phyloP scores from a whole-genome alignment of 2,329 filamentous ascomycete species.

The Pezicula neosporulosa region DNA sequence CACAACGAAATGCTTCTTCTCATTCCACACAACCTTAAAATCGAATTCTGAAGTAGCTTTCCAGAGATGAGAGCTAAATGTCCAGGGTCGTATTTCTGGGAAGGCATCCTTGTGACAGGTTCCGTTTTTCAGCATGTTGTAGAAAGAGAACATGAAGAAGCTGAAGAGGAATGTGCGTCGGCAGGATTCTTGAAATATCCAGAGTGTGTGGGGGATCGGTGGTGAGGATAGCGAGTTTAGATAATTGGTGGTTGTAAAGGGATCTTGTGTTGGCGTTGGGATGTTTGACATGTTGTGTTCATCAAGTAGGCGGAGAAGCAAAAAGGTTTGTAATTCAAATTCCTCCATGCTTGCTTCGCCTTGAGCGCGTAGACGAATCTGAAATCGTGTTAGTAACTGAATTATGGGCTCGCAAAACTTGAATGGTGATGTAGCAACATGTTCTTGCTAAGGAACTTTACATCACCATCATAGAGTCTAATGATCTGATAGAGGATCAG shows the following conservation, averaged over 20 bases:
- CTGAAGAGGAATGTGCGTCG: constrained; percentile 37
- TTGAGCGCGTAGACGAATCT: neutral
- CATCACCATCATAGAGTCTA: constrained; percentile 46
- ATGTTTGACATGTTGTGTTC: neutral
- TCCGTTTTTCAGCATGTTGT: neutral
- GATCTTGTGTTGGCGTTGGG: neutral
- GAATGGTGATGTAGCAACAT: neutral
- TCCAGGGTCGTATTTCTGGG: neutral
- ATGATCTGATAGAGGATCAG: constrained; percentile 48
- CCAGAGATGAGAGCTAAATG: neutral
- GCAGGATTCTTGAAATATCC: neutral
- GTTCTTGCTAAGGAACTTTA: constrained; percentile 21
- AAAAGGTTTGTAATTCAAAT: neutral
- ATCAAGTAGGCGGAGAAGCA: neutral
- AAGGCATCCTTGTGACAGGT: neutral
- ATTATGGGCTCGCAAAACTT: neutral
- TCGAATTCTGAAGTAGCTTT: neutral
- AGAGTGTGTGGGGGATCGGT: neutral
- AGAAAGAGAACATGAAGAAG: constrained; percentile 37
- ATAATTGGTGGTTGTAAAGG: neutral
- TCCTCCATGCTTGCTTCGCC: neutral
- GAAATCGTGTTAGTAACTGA: too few relatives aligned
- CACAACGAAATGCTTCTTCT: neutral
- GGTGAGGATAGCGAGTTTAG: neutral
- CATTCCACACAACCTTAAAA: neutral